Evolutionary conservation across 2,329 filamentous ascomycete species (phyloP), one percentile per base, ranked within the genome.

Genomic region (Beauveria australis): DNA sequence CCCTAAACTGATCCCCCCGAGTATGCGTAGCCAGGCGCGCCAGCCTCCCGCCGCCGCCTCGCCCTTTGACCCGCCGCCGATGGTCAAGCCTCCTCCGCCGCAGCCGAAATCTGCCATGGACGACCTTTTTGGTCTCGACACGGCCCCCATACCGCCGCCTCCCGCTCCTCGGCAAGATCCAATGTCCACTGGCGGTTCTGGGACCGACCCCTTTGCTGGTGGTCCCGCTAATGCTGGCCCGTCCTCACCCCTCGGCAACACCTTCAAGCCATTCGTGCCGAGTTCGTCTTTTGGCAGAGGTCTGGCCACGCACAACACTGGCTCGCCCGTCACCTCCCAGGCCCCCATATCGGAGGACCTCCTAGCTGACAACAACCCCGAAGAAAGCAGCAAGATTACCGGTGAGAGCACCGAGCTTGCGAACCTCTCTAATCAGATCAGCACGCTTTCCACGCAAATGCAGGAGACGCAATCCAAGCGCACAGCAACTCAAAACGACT

Each of bases 371-470:
- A 88, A 87, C 65, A 93, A 97, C 65, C 89, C 89, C 1, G 92
- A 96, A 69, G 86, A 92, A 60, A 93, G 88, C 75, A 94, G 89
- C 73, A 95, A 89, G 72, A 79, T 97, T 28, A 94, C 89, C 0
- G 88, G 87, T 65, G 94, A 99, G 70, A 94, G 92, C 2, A 88
- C 89, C 0, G 94, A 99, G 72, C 81, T 99, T 61, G 94, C 92
- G 56, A 97, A 99, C 71, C 81, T 99, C 67, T 97, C 93, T 1
- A 97, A 96, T 72, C 94, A 97, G 73, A 91, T 99, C 65, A 88
- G 91, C 37, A 93, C 89, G 2, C 76, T 99, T 60, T 89, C 92
- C 0, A 95, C 88, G 70, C 92, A 99, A 75, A 96, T 96, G 86
- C 91, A 96, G 71, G 91, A 93, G 66, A 89, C 96, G 1, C 91